Base-by-base conservation (phyloP, 78 protist genomes). In the Speleostelium caveatum region DNA sequence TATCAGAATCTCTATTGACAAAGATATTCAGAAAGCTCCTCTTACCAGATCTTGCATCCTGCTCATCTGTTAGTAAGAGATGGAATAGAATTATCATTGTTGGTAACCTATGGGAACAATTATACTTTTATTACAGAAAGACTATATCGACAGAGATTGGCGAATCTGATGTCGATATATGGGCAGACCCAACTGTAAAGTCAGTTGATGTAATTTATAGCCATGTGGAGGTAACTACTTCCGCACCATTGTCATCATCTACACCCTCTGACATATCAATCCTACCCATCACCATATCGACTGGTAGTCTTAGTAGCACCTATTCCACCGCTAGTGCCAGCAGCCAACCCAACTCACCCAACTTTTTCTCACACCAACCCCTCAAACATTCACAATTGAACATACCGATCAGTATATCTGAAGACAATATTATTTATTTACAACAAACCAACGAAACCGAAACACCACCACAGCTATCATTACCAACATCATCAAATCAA, bases 101-200 rank as follows among this genome's bases (percentile, higher is more conserved):
- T 14, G 36, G 73, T 17, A 59, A 59, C 45, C 49, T 83, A 28
- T 83, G 91, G 91, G 91, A 83, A 22, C 79, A 83, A 24, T 32
- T 83, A 5, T 83, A 83, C 38, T 12, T 19, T 42, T 8, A 3
- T 0, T 71, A 60, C 45, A 42, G 83, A 32, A 58, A 38, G 22
- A 74, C 53, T 36, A 17, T 74, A 28, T 30, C 6, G 5, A 33
- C 28, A 60, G 30, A 22, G 39, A n/a, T 26, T 33, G 8, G 12
- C 22, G 73, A 67, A 32, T 45, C n/a, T 56, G 73, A 83, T 69
- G 42, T 83, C 24, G 59, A 71, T 22, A 83, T 83, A n/a, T 83
- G 91, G 91, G 91, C 67, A 1, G 91, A 83, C 2, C 68, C 91
- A 53, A 41, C 72, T 21, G 60, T 60, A 33, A 55, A 61, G 26